Evolutionary conservation across 1,284 basidiomycete genomes (phyloP), one percentile per base, ranked within the genome.

Genomic region (Grifola frondosa): DNA sequence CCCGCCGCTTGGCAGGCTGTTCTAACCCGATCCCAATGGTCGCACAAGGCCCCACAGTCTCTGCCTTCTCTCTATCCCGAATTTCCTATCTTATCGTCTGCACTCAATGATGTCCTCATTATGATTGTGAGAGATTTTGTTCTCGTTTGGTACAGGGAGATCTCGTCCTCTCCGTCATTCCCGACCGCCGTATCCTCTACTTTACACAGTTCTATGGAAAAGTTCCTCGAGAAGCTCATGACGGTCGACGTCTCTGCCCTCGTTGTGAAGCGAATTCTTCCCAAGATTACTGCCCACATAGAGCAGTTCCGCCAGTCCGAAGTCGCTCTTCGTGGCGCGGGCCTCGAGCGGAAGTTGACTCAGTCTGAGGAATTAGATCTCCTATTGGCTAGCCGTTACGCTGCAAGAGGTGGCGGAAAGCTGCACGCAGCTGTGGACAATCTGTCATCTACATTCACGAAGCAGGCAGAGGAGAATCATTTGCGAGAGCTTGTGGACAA

Each of bases 251-350:
- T 91, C 40, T 71, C 92, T 0, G 78, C 80, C 5, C 73, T 97
- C 8, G 61, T 94, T 21, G 91, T 97, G 16, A 86, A 85, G 42
- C 84, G 81, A 3, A 80, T 98, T 21, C 64, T 97, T 6, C 96
- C 96, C 3, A 86, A 84, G 56, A 68, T 98, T 42, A 97, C 92
- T 0, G 71, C 80, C 0, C 96, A 98, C 62, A 76, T 98, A 22
- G 90, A 95, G 48, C 84, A 88, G 39, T 97, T 91, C 61, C 84
- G 90, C n/a, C 81, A 88, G 50, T 91, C 94, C n/a, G 92, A 96
- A 63, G 76, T 90, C 34, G 83, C 83, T 6, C 72, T 90, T 28
- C 81, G 83, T 23, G 89, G 88, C 25, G 84, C 82, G 7, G 84
- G 80, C 5, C 66, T 91, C 41, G 85, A 90, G 60, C 79, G 87